A percentile compares a stretch with the other conserved stretches of the same genome.
Evolutionary conservation across 2,329 filamentous ascomycete genomes (phyloP).

Genomic region (Grosmannia serpens): DNA sequence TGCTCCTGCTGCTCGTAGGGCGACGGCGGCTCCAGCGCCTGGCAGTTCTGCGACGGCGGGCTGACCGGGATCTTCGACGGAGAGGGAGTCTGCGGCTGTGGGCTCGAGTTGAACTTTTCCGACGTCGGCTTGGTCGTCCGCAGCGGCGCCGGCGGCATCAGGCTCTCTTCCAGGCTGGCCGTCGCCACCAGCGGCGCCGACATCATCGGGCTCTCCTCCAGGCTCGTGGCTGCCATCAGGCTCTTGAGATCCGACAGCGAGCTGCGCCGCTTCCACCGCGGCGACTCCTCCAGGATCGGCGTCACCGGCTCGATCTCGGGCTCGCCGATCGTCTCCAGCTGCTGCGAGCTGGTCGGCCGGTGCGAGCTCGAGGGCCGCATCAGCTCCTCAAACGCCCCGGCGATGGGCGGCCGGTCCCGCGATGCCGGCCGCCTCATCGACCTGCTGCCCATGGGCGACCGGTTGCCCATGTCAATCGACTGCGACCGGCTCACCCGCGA

Average conservation of each 20-base stretch:
- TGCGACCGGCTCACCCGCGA: conserved; percentile 54
- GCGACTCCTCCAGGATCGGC: conserved; percentile 22
- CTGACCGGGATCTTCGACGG: conserved; percentile 43
- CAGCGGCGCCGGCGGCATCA: conserved; percentile 30
- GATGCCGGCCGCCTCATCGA: conserved; percentile 38
- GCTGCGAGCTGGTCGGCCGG: conserved; percentile 45
- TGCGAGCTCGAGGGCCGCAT: conserved; percentile 18
- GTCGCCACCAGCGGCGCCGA: conserved; percentile 37
- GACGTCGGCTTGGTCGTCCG: conserved; percentile 42
- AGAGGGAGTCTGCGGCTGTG: conserved; percentile 24
- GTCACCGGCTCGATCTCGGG: conserved; percentile 34
- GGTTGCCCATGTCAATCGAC: conserved; percentile 60
- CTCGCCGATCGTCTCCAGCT: conserved; percentile 49
- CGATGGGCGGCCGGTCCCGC: conserved; percentile 48
- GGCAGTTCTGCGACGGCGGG: conserved; percentile 24
- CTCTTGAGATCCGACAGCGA: conserved; percentile 72
- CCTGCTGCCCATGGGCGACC: conserved; percentile 31
- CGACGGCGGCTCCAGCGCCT: conserved; percentile 5
- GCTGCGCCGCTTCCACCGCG: conserved; percentile 74
- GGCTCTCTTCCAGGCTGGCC: not conserved
- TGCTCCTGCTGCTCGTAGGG: conserved; percentile 5
- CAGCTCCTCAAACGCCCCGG: conserved; percentile 49
- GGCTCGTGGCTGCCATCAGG: conserved; percentile 50
- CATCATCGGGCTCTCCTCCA: conserved; percentile 25
- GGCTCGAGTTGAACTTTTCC: conserved; percentile 45